phyloP scores from a whole-genome alignment of 805 yeast genomes.

The Brettanomyces bruxellensis region DNA sequence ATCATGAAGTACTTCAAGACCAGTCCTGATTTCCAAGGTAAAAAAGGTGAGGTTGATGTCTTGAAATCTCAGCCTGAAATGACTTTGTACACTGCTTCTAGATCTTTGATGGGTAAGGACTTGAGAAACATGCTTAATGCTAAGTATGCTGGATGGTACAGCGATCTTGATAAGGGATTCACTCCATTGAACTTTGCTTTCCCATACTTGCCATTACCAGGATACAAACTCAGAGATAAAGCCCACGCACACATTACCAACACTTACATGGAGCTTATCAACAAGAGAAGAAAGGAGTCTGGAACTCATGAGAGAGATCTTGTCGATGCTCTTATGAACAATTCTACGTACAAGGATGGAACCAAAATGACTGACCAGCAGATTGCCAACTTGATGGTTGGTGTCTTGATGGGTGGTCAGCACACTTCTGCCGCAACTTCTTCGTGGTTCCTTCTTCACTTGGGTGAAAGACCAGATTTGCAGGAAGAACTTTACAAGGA shows the following conservation, averaged over 20 bases:
- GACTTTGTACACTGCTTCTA: conserved; percentile 92
- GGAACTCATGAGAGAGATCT: conserved; percentile 82
- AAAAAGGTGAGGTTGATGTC: conserved; percentile 50
- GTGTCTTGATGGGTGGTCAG: conserved; percentile 98
- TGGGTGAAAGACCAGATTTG: conserved; percentile 78
- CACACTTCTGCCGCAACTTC: conserved; percentile 96
- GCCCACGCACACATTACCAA: conserved; percentile 78
- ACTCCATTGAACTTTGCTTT: conserved; percentile 93
- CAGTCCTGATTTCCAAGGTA: conserved; percentile 36
- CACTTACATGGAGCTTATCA: conserved; percentile 75
- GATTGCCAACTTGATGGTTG: conserved; percentile 88
- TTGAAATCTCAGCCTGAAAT: conserved; percentile 87
- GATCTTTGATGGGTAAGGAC: conserved; percentile 86
- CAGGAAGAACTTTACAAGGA: conserved; percentile 78
- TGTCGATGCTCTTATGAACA: conserved; percentile 77
- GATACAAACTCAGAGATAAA: conserved; percentile 69
- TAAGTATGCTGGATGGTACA: conserved; percentile 74
- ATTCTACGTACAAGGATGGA: conserved; percentile 88
- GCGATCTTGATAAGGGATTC: conserved; percentile 94
- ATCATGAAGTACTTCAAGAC: conserved; percentile 52
- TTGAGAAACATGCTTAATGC: conserved; percentile 76
- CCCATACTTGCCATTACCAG: conserved; percentile 79
- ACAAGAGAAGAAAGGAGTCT: conserved; percentile 67
- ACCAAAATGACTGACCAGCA: conserved; percentile 89
- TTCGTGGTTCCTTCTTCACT: conserved; percentile 87